phyloP scores from a whole-genome alignment of 1,139 yeast species.

The Yamadazyma oceani region DNA sequence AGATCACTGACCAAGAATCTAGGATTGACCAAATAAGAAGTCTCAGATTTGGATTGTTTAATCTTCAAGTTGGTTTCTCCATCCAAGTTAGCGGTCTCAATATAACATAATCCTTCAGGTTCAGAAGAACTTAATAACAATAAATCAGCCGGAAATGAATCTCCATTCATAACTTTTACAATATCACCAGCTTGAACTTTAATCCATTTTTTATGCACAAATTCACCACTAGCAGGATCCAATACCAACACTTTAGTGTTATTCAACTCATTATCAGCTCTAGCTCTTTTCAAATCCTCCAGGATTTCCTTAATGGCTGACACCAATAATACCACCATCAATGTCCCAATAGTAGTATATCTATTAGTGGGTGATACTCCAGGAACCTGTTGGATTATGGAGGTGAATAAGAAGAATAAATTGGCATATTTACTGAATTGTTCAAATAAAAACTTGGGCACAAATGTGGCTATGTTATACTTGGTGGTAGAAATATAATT shows the following conservation, averaged over 20 bases:
- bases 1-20: constrained; percentile 49
- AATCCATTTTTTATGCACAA: constrained; percentile 75
- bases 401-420: constrained; percentile 87
- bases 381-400: constrained; percentile 95
- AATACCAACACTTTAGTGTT: constrained; percentile 73
- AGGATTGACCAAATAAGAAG: constrained; percentile 72
- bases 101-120: constrained; percentile 96
- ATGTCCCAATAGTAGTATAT: constrained; percentile 92
- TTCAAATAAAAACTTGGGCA: constrained; percentile 93
- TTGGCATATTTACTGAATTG: constrained; percentile 98
- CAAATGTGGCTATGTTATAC: constrained; percentile 87
- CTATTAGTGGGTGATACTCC: constrained; percentile 94
- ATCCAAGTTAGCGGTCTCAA: constrained; percentile 95
- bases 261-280: constrained; percentile 87
- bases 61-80: constrained; percentile 97
- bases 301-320: constrained; percentile 89
- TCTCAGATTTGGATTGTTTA: constrained; percentile 82
- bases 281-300: constrained; percentile 87
- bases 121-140: constrained; percentile 86
- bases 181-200: constrained; percentile 90
- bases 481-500: constrained; percentile 97
- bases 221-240: constrained; percentile 59
- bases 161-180: constrained; percentile 80
- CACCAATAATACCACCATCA: constrained; percentile 77
- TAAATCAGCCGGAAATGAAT: constrained; percentile 93